Evolutionary conservation across 768 basidiomycete species (phyloP), one percentile per base, ranked within the genome.

Genomic region (Boletus rubescentipes): DNA sequence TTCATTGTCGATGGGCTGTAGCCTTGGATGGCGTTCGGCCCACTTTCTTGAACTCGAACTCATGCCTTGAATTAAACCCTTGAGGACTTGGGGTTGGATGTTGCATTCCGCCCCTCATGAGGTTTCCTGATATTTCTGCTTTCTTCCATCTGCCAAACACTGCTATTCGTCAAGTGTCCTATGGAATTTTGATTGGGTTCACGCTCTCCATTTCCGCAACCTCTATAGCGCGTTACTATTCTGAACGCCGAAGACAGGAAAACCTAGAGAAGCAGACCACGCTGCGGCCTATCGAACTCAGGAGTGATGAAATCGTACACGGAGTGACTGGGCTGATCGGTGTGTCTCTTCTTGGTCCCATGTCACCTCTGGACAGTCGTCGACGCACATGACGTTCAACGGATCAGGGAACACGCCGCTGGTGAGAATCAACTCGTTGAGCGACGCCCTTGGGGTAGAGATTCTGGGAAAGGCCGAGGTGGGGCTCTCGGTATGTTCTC

Each of bases 401-500:
- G 29, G 16, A 42, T 10, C 51, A 97, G 96, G 96, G 39, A 97
- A 98, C 64, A 98, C 97, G 0, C 96, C 97, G 2, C 75, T 99
- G 52, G 76, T 98, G 41, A 79, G 95, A 58, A 95, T 98, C 46
- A 89, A 89, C 60, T 95, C 93, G 2, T 70, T 98, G 60, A 98
- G 93, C 67, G 80, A 97, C 70, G 87, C 87, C 1, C 78, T 97
- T 2, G 93, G 93, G 18, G 89, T 97, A 7, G 94, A 98, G 65
- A 94, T 99, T 61, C 77, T 98, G 10, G 95, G 91, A 12, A 98
- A 98, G 73, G 93, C 93, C 11, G 95, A 98, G 79, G 94, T 91
- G 52, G 43, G 75, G 8, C 44, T 18, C 14, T 9, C 15, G 1
- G 9, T 11, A 2, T 35, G 15, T 30, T n/a, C 14, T 38, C 37